Evolutionary conservation across 176 grass and related monocot species (phyloP).

Genomic region (Pharus latifolius): DNA sequence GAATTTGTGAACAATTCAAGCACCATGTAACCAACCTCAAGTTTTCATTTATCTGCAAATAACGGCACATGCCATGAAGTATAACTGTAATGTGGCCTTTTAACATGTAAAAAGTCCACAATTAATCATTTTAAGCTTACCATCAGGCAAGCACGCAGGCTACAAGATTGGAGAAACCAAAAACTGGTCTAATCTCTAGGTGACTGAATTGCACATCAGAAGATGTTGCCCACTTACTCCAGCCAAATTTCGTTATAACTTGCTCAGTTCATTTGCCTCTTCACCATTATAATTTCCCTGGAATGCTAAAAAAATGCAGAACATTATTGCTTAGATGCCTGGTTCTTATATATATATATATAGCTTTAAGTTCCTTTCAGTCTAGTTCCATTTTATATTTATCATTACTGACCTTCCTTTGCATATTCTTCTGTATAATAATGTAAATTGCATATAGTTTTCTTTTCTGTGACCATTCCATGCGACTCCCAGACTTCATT

Average conservation of each 20-base stretch:
- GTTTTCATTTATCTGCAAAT: no score
- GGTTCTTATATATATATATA: neutral
- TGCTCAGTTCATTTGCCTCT: neutral
- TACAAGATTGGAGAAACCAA: no score
- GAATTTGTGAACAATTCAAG: no score
- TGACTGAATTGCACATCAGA: neutral
- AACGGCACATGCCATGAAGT: no score
- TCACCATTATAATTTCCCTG: neutral
- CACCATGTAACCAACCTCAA: no score
- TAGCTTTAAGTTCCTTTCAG: slow-evolving; percentile 2
- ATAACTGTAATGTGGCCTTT: no score
- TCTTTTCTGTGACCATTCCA: neutral
- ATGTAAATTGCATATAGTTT: neutral
- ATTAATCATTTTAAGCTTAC: neutral
- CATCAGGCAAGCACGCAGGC: no score
- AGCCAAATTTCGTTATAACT: neutral
- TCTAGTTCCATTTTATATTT: neutral
- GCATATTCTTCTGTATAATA: slow-evolving; percentile 6
- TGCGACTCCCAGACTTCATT: neutral
- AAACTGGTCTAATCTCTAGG: neutral
- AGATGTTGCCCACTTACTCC: neutral
- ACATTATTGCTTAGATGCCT: neutral
- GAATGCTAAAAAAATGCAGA: neutral
- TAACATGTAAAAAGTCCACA: no score
- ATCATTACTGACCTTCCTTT: slow-evolving; percentile 28